Evolutionary conservation across 2,329 filamentous ascomycete genomes (phyloP), one percentile per base, ranked within the genome.

Genomic region (Alternaria triticimaculans): DNA sequence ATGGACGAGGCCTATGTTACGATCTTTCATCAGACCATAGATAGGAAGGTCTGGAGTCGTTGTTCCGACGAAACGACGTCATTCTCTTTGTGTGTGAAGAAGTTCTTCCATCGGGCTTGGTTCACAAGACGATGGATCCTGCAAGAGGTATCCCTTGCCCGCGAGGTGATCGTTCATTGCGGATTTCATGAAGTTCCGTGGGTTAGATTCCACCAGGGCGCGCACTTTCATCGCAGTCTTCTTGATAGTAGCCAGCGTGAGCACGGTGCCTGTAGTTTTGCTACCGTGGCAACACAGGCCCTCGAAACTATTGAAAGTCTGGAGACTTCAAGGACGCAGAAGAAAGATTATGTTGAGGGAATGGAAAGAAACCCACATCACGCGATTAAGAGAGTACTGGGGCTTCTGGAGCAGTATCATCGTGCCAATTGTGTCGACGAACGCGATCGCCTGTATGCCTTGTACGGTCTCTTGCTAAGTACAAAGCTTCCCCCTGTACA

Each of bases 71-170:
- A 23, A 45, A 23, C 18, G 21, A 21, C 18, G 1, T 23, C 43
- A 4, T 4, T 6, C 20, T 23, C 21, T 6, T 3, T 0, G 14
- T 48, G 3, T 0, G 3, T 26, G 14, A 8, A 18, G 4, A 2
- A 6, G 0, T 49, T 49, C 15, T 26, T 49, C 15, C 3, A 10
- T 8, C 14, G 45, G 4, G 8, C 14, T 18, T 49, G 45, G 46
- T 49, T 49, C 25, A 49, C 46, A 28, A 18, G 46, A 49, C 23
- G 46, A 12, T 49, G 46, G 46, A 10, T 49, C 3, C 1, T 49
- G n/a, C 46, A 49, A 49, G 46, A 49, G 25, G 25, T 49, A 4
- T 0, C 2, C 2, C 15, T 49, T 6, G 15, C 14, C 15, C 9
- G 25, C 8, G 46, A 7, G 5, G 45, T 11, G 5, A 7, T 28